phyloP scores from a whole-genome alignment of 2,329 filamentous ascomycete genomes.

The Coniella vitis region DNA sequence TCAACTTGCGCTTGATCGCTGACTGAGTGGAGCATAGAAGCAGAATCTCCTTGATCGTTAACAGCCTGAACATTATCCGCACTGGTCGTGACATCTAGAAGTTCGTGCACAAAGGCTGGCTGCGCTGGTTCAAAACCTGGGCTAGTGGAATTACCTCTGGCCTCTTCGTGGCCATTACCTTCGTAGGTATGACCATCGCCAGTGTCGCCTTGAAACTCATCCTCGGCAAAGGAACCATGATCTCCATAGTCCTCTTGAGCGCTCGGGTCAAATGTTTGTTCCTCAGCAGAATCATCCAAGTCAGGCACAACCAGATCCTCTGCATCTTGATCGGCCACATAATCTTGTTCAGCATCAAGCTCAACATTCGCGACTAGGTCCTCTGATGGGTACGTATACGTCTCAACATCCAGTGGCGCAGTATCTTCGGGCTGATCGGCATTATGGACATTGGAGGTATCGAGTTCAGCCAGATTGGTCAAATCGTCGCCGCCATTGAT shows the following conservation, averaged over 20 bases:
- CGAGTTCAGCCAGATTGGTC: conserved; percentile 7
- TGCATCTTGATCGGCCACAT: background rate
- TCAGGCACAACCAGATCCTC: conserved; percentile 15
- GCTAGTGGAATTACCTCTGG: background rate
- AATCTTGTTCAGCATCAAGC: background rate
- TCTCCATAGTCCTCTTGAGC: background rate
- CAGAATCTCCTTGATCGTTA: background rate
- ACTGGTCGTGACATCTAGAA: background rate
- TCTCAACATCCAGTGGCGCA: background rate
- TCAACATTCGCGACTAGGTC: background rate
- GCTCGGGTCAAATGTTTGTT: background rate
- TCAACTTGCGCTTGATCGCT: conserved; percentile 11
- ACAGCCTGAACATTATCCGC: conserved; percentile 1
- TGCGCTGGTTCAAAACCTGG: conserved; percentile 13
- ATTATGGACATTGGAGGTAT: background rate
- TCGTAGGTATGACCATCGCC: conserved; percentile 22
- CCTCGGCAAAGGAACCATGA: background rate
- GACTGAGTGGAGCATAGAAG: background rate
- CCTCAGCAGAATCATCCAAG: conserved; percentile 12
- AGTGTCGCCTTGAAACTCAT: conserved; percentile 3
- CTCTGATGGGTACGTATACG: background rate
- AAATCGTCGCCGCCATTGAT: conserved; percentile 21
- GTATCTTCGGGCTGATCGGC: background rate
- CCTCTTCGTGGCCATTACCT: conserved; percentile 31
- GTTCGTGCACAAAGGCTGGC: conserved; percentile 6